These are phyloP conservation scores for Candida sp. DNA, from an alignment of 1,139 yeast species.

Conservation along the genomic window DNA sequence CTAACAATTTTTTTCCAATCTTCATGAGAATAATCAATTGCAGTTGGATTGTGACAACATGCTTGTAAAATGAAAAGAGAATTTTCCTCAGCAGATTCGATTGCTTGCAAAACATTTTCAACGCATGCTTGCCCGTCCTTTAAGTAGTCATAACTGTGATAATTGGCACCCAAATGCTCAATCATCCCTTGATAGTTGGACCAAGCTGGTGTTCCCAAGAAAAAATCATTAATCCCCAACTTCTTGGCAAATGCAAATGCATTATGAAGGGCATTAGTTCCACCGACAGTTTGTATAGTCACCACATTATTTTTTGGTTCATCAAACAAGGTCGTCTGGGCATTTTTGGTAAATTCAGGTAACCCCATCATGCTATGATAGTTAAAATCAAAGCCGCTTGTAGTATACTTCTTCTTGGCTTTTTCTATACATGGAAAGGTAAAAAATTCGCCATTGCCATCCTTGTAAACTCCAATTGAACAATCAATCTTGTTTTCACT, in stretches of 20 bases:
- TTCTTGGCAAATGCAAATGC: conserved; percentile 27
- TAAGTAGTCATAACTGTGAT: conserved; percentile 29
- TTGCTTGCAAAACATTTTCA: conserved; percentile 20
- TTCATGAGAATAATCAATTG: conserved; percentile 77
- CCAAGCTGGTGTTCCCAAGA: conserved; percentile 42
- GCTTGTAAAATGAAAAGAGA: conserved; percentile 69
- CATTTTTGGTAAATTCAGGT: conserved; percentile 34
- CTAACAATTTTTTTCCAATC: conserved; percentile 77
- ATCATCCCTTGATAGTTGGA: conserved; percentile 38
- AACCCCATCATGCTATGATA: conserved; percentile 43
- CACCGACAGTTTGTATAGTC: conserved; percentile 40
- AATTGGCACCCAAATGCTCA: conserved; percentile 25
- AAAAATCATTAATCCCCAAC: conserved; percentile 26
- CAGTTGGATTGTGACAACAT: conserved; percentile 97
- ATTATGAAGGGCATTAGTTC: conserved; percentile 44
- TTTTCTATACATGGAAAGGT: conserved; percentile 35
- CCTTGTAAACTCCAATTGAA: conserved; percentile 43
- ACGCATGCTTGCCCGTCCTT: conserved; percentile 21
- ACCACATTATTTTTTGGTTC: conserved; percentile 25
- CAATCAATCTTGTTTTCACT: conserved; percentile 34
- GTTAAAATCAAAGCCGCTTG: conserved; percentile 41
- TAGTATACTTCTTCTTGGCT: conserved; percentile 30
- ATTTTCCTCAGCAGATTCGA: conserved; percentile 24
- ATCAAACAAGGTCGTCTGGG: conserved; percentile 35
- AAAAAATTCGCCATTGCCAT: conserved; percentile 32